Evolutionary conservation across 1,284 basidiomycete genomes (phyloP).

Genomic region (Ustilago curta): DNA sequence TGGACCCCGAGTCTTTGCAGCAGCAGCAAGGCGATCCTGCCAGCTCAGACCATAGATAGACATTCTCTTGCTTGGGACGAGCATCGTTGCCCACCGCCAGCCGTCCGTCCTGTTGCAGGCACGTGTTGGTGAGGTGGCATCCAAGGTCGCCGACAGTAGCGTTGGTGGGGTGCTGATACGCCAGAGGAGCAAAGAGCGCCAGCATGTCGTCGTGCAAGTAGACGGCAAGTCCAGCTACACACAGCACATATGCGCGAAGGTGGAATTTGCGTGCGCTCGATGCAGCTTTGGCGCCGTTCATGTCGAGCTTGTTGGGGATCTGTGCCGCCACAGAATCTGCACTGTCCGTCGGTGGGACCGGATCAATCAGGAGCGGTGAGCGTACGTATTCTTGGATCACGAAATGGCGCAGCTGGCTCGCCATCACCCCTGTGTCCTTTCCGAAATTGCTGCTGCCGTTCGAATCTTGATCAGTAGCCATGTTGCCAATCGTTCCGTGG

Average conservation of each 20-base stretch:
- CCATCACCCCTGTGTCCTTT: constrained; percentile 62
- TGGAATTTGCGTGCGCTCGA: constrained; percentile 77
- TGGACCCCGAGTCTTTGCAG: constrained; percentile 61
- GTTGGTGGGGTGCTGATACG: constrained; percentile 46
- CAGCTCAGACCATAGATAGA: constrained; percentile 54
- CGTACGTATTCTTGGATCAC: constrained; percentile 83
- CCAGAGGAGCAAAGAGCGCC: constrained; percentile 78
- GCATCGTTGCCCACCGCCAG: constrained; percentile 52
- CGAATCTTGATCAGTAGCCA: not conserved
- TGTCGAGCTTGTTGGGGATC: constrained; percentile 12
- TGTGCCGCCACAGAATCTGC: constrained; percentile 1
- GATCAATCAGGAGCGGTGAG: constrained; percentile 44
- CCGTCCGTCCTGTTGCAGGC: constrained; percentile 75
- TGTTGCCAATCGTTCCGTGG: not conserved
- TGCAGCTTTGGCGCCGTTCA: not conserved
- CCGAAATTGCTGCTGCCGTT: constrained; percentile 18
- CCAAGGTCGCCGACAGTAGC: constrained; percentile 73
- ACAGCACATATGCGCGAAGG: constrained; percentile 90
- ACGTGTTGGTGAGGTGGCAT: constrained; percentile 94
- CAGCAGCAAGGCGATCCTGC: constrained; percentile 69
- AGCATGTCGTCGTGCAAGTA: constrained; percentile 82
- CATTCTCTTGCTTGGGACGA: constrained; percentile 56
- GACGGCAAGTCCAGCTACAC: constrained; percentile 72
- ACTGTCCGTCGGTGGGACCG: not conserved
- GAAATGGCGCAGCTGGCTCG: constrained; percentile 91